Percentiles rank a stretch among this genome's conserved stretches.
Conservation (phyloP, 116 monocot genomes). For the Cymodocea nodosa region DNA sequence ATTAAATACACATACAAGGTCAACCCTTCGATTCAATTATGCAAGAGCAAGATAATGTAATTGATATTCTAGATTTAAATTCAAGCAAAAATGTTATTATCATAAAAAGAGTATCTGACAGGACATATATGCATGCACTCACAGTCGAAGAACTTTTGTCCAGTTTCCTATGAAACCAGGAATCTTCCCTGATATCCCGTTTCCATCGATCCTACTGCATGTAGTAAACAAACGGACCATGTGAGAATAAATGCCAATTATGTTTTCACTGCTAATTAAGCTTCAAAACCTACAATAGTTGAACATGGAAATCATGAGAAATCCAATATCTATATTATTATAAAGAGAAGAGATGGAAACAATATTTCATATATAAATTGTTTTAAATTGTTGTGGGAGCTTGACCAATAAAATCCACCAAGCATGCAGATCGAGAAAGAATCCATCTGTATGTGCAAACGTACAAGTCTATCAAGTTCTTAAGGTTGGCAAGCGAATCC, state of each 20-base stretch:
- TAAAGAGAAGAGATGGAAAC: too few species aligned
- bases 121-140: not conserved
- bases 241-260: not conserved
- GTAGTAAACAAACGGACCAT: not conserved
- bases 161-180: conserved; percentile 32
- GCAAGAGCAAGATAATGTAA: too few species aligned
- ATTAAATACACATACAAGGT: too few species aligned
- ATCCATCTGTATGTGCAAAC: not conserved
- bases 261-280: not conserved
- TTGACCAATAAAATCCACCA: not conserved
- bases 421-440: too few species aligned
- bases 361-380: too few species aligned
- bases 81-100: too few species aligned
- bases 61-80: too few species aligned
- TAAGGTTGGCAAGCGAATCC: conserved; percentile 29
- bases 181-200: conserved; percentile 21
- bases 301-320: not conserved
- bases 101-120: too few species aligned
- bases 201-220: conserved; percentile 27
- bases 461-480: conserved; percentile 31
- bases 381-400: too few species aligned
- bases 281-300: not conserved
- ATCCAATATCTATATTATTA: not conserved
- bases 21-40: too few species aligned
- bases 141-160: conserved; percentile 28